Percentiles rank a stretch among this genome's conserved stretches.
These are phyloP conservation scores for Hypoxylon perforatum DNA, from an alignment of 495 filamentous ascomycete genomes.

Conservation along the genomic window DNA sequence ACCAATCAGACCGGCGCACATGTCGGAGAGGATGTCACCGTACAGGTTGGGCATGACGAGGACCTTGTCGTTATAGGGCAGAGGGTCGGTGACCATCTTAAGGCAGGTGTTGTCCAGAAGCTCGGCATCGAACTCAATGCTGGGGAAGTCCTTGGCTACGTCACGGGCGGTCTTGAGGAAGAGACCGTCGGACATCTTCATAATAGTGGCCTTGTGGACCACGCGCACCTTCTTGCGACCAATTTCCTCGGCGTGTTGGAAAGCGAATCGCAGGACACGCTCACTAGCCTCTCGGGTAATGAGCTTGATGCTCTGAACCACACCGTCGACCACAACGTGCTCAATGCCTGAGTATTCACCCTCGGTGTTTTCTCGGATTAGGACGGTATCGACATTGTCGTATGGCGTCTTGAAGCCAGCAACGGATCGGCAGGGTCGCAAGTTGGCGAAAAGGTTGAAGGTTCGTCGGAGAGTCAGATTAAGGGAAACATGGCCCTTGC, in stretches of 20 bases:
- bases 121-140: conserved; percentile 94
- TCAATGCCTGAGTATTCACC: conserved; percentile 99
- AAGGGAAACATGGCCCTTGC: conserved; percentile 98
- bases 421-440: conserved; percentile 95
- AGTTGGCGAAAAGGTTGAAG: conserved; percentile 99
- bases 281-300: conserved; percentile 94
- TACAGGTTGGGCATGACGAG: conserved; percentile 99
- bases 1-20: conserved; percentile 98
- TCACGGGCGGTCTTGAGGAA: conserved; percentile 88
- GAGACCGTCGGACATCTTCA: conserved; percentile 99
- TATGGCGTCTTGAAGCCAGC: conserved; percentile 98
- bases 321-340: conserved; percentile 97
- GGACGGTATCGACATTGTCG: conserved; percentile 95
- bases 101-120: conserved; percentile 98
- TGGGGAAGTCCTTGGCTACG: conserved; percentile 92
- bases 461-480: conserved; percentile 98
- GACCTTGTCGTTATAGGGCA: conserved; percentile 98
- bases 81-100: conserved; percentile 94
- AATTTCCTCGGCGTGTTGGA: conserved; percentile 94
- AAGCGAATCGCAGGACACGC: conserved; percentile 93
- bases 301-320: conserved; percentile 99
- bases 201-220: conserved; percentile 99
- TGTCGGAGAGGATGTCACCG: conserved; percentile 98
- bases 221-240: conserved; percentile 95
- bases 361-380: conserved; percentile 99